phyloP scores from a whole-genome alignment of 352 stramenopile species.

The Globisporangium camurandrum region DNA sequence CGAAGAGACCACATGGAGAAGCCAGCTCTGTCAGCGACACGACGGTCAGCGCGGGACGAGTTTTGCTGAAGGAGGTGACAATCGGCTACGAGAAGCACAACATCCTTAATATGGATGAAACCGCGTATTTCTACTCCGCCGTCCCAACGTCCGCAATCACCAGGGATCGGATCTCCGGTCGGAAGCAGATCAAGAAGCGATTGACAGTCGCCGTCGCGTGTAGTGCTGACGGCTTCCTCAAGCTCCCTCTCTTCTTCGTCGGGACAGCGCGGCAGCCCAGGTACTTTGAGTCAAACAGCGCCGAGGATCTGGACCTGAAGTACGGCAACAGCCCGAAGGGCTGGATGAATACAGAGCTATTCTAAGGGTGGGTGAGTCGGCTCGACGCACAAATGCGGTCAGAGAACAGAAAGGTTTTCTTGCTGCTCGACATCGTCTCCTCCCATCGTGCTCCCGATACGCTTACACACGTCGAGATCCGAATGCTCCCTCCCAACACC shows the following conservation, averaged over 20 bases:
- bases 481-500: too few species aligned
- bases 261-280: not conserved
- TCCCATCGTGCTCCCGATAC: too few species aligned
- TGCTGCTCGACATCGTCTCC: too few species aligned
- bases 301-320: too few species aligned
- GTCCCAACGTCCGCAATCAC: not conserved
- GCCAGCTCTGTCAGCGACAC: not conserved
- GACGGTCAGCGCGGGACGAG: not conserved
- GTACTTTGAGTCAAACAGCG: not conserved
- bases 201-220: not conserved
- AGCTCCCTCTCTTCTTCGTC: not conserved
- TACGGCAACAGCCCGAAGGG: too few species aligned
- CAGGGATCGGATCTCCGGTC: not conserved
- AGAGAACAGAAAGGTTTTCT: too few species aligned
- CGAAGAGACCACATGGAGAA: slow-evolving; percentile 1
- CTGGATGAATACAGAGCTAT: too few species aligned
- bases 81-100: slow-evolving; percentile 4
- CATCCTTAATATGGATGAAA: slow-evolving; percentile 6
- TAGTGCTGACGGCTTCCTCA: not conserved
- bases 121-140: slow-evolving; percentile 1
- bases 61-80: not conserved
- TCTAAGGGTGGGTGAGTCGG: too few species aligned
- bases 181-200: slow-evolving; percentile 3
- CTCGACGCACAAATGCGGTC: too few species aligned
- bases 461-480: too few species aligned